These are phyloP conservation scores for Solanum bulbocastanum DNA, from an alignment of 257 asterid genomes.

Conservation along the genomic window DNA sequence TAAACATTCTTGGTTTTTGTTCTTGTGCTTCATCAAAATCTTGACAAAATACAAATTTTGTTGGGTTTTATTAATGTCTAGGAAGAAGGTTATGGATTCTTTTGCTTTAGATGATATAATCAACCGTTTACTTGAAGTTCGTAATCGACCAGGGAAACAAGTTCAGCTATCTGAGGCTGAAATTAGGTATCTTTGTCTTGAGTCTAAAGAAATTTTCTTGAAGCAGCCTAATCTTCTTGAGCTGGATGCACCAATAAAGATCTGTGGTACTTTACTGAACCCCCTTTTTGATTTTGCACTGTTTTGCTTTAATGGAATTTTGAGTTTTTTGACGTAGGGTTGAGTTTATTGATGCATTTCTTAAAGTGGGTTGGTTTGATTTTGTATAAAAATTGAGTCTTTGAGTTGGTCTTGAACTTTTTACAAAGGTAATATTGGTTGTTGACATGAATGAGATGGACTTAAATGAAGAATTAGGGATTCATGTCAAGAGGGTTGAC, in stretches of 20 bases:
- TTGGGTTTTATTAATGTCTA: background rate
- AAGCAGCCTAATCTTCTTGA: slow-evolving; percentile 86
- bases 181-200: slow-evolving; percentile 66
- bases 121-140: slow-evolving; percentile 65
- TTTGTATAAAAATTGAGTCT: background rate
- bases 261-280: slow-evolving; percentile 44
- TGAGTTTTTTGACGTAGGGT: background rate
- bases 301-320: background rate
- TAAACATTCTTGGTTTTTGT: background rate
- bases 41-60: background rate
- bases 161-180: slow-evolving; percentile 81
- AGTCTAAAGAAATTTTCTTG: slow-evolving; percentile 60
- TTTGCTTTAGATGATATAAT: slow-evolving; percentile 53
- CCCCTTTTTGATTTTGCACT: background rate
- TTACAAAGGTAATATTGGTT: background rate
- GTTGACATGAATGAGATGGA: background rate
- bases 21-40: background rate
- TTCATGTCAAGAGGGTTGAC: background rate
- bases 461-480: background rate
- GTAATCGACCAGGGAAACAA: slow-evolving; percentile 77
- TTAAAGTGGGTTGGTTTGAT: background rate
- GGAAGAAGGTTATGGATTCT: slow-evolving; percentile 36
- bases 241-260: slow-evolving; percentile 92
- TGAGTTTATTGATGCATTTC: background rate
- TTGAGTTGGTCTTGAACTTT: background rate